phyloP scores from a whole-genome alignment of 352 stramenopile genomes.

The Phytophthora pisi region DNA sequence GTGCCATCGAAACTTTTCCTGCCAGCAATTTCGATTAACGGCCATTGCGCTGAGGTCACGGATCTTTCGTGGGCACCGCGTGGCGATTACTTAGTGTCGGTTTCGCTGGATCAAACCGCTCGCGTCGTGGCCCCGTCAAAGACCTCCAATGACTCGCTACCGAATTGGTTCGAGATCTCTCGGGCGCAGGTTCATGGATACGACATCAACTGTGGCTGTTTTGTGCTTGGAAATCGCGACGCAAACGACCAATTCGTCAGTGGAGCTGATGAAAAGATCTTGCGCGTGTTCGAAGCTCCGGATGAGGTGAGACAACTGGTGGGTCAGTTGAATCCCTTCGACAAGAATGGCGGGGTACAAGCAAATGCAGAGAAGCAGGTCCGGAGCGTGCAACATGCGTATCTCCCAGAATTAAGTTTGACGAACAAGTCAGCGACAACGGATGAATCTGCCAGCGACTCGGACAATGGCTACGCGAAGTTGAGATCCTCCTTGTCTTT shows the following conservation, averaged over 20 bases:
- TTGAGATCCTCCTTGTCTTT: slow-evolving; percentile 31
- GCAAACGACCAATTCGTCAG: slow-evolving; percentile 68
- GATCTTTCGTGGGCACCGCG: slow-evolving; percentile 70
- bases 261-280: slow-evolving; percentile 84
- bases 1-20: slow-evolving; percentile 54
- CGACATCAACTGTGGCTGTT: slow-evolving; percentile 77
- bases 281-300: slow-evolving; percentile 78
- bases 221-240: slow-evolving; percentile 30
- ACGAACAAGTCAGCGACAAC: slow-evolving; percentile 64
- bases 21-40: slow-evolving; percentile 57
- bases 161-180: slow-evolving; percentile 68
- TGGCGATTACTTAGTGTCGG: slow-evolving; percentile 71
- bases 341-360: background rate
- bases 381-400: slow-evolving; percentile 53
- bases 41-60: slow-evolving; percentile 60
- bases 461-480: slow-evolving; percentile 34
- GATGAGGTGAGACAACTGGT: slow-evolving; percentile 50
- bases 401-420: slow-evolving; percentile 75
- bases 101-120: slow-evolving; percentile 80
- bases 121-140: slow-evolving; percentile 51
- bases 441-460: background rate
- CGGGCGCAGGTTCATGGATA: slow-evolving; percentile 83
- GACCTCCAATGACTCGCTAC: background rate
- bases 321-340: slow-evolving; percentile 20
- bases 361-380: background rate